phyloP scores from a whole-genome alignment of 805 yeast species.

The Candida yuanshanica region DNA sequence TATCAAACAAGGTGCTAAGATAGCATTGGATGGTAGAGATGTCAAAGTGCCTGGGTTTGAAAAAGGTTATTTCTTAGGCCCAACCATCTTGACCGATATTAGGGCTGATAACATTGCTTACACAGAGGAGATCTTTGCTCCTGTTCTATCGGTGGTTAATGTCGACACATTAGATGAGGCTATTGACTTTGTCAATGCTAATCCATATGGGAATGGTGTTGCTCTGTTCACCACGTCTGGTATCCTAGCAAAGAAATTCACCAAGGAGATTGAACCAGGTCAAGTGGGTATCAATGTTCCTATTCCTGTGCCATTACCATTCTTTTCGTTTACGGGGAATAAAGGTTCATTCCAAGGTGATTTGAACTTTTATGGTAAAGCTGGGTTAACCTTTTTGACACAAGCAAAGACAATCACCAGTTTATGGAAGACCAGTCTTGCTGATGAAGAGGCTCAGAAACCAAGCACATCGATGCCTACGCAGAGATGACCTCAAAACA shows the following conservation, averaged over 20 bases:
- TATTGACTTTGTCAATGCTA: constrained; percentile 54
- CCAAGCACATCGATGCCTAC: constrained; percentile 68
- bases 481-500: constrained; percentile 29
- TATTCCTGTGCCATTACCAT: constrained; percentile 75
- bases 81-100: constrained; percentile 58
- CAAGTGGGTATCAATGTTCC: constrained; percentile 78
- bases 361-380: constrained; percentile 72
- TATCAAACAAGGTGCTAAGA: constrained; percentile 51
- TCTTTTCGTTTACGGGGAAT: constrained; percentile 76
- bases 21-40: constrained; percentile 60
- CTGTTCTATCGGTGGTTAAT: constrained; percentile 58
- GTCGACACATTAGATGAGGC: constrained; percentile 70
- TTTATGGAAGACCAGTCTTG: constrained; percentile 55
- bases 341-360: constrained; percentile 74
- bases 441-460: constrained; percentile 34
- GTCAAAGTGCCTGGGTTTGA: constrained; percentile 42
- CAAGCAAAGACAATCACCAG: constrained; percentile 71
- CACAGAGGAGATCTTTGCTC: constrained; percentile 72
- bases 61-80: constrained; percentile 67
- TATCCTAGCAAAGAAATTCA: constrained; percentile 63
- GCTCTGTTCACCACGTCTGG: constrained; percentile 68
- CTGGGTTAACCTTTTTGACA: constrained; percentile 68
- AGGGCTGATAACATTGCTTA: constrained; percentile 62
- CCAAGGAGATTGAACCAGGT: constrained; percentile 62
- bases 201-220: constrained; percentile 66